Evolutionary conservation across 2,329 filamentous ascomycete species (phyloP), one percentile per base, ranked within the genome.

Genomic region (Mycosphaerella sp.): DNA sequence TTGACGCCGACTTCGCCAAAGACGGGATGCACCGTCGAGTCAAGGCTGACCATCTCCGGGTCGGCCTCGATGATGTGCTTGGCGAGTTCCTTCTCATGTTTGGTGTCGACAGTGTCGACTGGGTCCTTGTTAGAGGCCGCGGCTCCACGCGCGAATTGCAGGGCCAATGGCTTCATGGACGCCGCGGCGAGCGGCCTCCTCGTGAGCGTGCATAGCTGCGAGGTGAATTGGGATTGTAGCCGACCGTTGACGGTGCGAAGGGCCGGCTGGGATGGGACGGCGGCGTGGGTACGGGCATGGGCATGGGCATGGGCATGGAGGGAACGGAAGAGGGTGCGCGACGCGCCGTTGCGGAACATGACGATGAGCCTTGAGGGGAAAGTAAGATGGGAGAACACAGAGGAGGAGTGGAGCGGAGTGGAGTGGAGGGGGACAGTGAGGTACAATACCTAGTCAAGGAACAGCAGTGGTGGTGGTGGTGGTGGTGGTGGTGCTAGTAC

Each of bases 31-130:
- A 68, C 70, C 3, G 69, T 67, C 10, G 85, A 90, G 41, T 75
- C 76, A 21, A 71, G 70, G 0, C 83, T 80, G 0, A 90, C 85
- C 6, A 73, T 68, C 39, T 80, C 79, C 0, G 86, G 86, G 29
- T 80, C 70, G 2, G 80, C 65, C 54, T 80, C 66, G n/a, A 90
- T 71, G 64, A 79, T 79, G 66, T 80, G 67, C 45, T 82, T 62
- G 10, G 70, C 76, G 7, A 81, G 62, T 59, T 77, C 73, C 45
- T 76, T 75, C 67, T 87, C 85, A 31, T 72, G 72, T 59, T 85
- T 74, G 41, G 68, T 72, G 60, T 87, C 78, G 51, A 80, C 79
- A 53, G 71, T 72, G 57, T 76, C 73, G 38, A 70, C 67, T 32
- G 72, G 64, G 47, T 46, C 55, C 42, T 55, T 45, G 41, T 49